phyloP scores from a whole-genome alignment of 176 grass and related monocot genomes.

The Oryza officinalis region DNA sequence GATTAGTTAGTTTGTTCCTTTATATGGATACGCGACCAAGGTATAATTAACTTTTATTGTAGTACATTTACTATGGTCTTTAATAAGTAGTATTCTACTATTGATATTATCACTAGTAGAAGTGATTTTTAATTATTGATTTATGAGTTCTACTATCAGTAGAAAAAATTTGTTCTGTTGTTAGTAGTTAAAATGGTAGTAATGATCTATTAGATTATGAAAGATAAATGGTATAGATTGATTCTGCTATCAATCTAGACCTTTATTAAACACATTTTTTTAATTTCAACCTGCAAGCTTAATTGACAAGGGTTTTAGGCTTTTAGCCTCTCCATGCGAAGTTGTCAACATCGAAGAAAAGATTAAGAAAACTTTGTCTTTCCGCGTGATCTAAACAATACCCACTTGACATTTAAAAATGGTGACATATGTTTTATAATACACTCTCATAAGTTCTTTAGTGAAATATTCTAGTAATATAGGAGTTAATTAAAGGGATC shows the following conservation, averaged over 20 bases:
- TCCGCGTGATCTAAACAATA: constrained; percentile 1
- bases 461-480: neutral
- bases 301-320: neutral
- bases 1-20: neutral
- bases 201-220: no score
- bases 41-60: neutral
- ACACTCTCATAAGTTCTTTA: neutral
- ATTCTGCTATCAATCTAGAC: no score
- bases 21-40: neutral
- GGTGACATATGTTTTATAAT: constrained; percentile 6
- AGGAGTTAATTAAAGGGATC: neutral
- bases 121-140: no score
- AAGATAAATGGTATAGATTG: no score
- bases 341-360: constrained; percentile 9
- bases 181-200: no score
- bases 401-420: constrained; percentile 2
- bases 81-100: no score
- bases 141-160: no score
- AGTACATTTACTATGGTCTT: no score
- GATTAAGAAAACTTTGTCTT: neutral
- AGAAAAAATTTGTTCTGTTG: no score
- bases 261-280: no score
- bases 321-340: neutral
- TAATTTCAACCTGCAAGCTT: neutral
- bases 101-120: no score